Base-by-base conservation (phyloP, 2,329 filamentous ascomycete genomes). In the Aspergillus persii region DNA sequence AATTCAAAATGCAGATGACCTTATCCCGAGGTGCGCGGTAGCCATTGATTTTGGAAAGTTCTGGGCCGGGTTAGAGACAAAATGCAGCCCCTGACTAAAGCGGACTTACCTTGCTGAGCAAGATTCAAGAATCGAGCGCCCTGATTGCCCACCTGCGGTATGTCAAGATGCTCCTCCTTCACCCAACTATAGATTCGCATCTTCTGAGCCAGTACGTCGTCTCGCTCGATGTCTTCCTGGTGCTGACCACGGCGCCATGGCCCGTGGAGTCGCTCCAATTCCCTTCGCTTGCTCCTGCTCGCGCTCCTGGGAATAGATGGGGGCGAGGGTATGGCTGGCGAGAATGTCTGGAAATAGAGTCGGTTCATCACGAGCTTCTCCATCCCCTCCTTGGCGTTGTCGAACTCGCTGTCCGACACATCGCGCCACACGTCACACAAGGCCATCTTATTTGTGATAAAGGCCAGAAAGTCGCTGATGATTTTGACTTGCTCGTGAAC, bases 401-500 rank as follows among this genome's bases (percentile, higher is more conserved):
- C 95, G 68, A 99, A 99, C 71, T 99, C 95, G 41, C 91, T 91
- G 74, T 99, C 95, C 0, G 93, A 96, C 0, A 98, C 91, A 36
- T 95, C 91, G 58, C 91, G 87, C 95, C 95, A 99, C 3, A 99
- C 92, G 62, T 99, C 95, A 71, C 95, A 99, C 64, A 92, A 85
- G 12, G 89, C 92, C 96, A 99, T 99, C 80, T 98, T 98, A 78
- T 96, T 96, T 56, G 91, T 90, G 64, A 99, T 99, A 70, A 99
- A 99, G 49, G 92, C 88, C 51, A 99, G 81, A 67, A 99, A 99
- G 74, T 99, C 96, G 65, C 91, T 87, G 61, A 99, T 96, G 63
- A 99, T 98, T 78, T 99, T 99, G 73, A 98, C 95, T 75, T 99
- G 95, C 77, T 99, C 95, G 73, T 99, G 95, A 6, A 97, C 95